Evolutionary conservation across 2,329 filamentous ascomycete genomes (phyloP), one percentile per base, ranked within the genome.

Genomic region (Calonectria pteridis): DNA sequence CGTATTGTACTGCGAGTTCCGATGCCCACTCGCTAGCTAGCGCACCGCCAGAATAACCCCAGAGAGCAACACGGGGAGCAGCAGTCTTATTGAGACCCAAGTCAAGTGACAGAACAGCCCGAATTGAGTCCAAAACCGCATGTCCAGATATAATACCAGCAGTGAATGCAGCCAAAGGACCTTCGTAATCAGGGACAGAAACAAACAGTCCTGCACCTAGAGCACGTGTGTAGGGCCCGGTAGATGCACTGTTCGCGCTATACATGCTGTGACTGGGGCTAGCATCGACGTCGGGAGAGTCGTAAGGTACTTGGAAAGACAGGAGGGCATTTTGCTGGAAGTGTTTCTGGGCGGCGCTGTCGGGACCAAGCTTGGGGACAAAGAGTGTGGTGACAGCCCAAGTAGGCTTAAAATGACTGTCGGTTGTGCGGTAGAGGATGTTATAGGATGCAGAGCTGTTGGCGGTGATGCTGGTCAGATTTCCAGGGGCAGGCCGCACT

Each of bases 41-140:
- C 2, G 86, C 86, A 5, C 90, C 90, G 4, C 90, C 90, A 1
- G 87, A 90, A 77, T 91, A 91, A 0, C 90, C 90, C 88, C 89
- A 91, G 13, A 91, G 81, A 0, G 86, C 85, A 35, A 86, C 81
- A 5, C 78, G 81, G 0, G 85, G 80, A 40, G 37, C 16, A 1
- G 26, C 23, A 0, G 55, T 55, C 0, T 40, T 51, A 51, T 76
- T 64, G 2, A 83, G 77, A 1, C 77, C 88, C 9, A 87, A 73
- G 0, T 79, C 79, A 3, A 81, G 78, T 5, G 79, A 78, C 18
- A 86, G 76, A 1, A 86, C 83, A 2, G 87, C 87, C 6, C 88
- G 86, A 0, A 88, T 78, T 2, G 85, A 85, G 75, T 89, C 86
- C 20, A 89, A 79, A 3, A 84, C 85, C 0, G 85, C 84, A 62